phyloP scores from a whole-genome alignment of 2,329 filamentous ascomycete species.

The Colletotrichum higginsianum region DNA sequence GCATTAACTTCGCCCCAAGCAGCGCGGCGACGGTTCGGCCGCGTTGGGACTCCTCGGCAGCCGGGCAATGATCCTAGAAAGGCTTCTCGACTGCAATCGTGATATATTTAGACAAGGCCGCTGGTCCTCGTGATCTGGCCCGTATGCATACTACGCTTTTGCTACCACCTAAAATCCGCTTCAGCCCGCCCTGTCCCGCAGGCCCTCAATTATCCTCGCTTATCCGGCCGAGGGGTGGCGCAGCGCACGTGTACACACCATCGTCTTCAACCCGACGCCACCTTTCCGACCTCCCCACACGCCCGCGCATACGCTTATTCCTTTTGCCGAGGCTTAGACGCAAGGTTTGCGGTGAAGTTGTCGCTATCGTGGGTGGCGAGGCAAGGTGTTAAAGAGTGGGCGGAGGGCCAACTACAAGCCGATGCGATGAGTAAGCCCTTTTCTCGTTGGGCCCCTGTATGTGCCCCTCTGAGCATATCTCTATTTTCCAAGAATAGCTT shows the following conservation, averaged over 20 bases:
- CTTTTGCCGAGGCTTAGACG: not conserved
- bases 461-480: not conserved
- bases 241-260: constrained; percentile 28
- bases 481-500: constrained; percentile 26
- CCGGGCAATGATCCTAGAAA: not conserved
- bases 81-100: not conserved
- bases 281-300: constrained; percentile 29
- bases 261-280: constrained; percentile 29
- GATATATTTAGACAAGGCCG: constrained; percentile 33
- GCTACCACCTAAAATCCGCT: not conserved
- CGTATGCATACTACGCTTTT: constrained; percentile 4
- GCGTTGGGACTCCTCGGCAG: not conserved
- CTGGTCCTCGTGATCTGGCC: constrained; percentile 28
- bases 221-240: constrained; percentile 14
- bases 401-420: not conserved
- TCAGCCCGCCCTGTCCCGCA: constrained; percentile 1
- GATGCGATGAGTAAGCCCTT: not conserved
- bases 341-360: constrained; percentile 14
- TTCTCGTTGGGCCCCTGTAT: not conserved
- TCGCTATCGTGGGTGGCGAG: constrained; percentile 2
- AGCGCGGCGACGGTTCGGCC: not conserved
- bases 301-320: not conserved
- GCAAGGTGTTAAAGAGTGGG: not conserved
- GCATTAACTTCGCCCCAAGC: not conserved
- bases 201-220: not conserved